Base-by-base conservation (phyloP, 179 eudicot genomes). In the Silene vulgaris region DNA sequence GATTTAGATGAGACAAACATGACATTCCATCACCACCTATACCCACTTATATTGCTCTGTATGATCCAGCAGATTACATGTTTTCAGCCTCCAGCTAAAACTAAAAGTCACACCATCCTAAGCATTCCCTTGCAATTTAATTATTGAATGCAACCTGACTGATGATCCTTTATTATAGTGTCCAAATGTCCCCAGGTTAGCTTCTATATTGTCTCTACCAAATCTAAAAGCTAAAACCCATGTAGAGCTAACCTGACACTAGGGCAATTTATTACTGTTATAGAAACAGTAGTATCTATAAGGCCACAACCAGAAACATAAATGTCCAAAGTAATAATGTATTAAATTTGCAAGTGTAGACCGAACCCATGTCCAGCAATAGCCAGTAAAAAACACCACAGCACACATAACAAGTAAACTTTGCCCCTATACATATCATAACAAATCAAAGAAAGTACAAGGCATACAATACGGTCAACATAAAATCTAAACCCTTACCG, bases 401-500 rank as follows among this genome's bases (percentile, higher is more conserved):
- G 37, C n/a, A 43, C 13, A 16, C 16, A 12, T 70, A 11, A 70
- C 32, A 14, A 26, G 28, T 37, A 26, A 50, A 52, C 21, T 14
- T 50, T 14, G 2, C 5, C 29, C 20, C 1, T 23, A 23, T 3
- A 4, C 8, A 1, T 19, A 12, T 50, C 30, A 0, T 64, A 48
- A 11, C 7, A 32, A 30, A 16, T 62, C 45, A 19, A 63, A 12
- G 45, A 64, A 28, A 14, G 8, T 40, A 40, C 30, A 26, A 23
- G 57, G 16, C 48, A 17, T 13, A 19, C 45, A 73, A n/a, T 50
- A 52, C 3, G 57, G 30, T 61, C 17, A 48, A 14, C 32, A 35
- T 20, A 20, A 48, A 61, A 73, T 26, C 0, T 14, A 12, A 70
- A 65, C 1, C 12, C 76, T 82, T 82, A 91, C 96, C 96, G 71